Percentiles rank a stretch among this genome's conserved stretches.
Evolutionary conservation across 2,329 filamentous ascomycete genomes (phyloP).

Genomic region (Fusarium xyrophilum): DNA sequence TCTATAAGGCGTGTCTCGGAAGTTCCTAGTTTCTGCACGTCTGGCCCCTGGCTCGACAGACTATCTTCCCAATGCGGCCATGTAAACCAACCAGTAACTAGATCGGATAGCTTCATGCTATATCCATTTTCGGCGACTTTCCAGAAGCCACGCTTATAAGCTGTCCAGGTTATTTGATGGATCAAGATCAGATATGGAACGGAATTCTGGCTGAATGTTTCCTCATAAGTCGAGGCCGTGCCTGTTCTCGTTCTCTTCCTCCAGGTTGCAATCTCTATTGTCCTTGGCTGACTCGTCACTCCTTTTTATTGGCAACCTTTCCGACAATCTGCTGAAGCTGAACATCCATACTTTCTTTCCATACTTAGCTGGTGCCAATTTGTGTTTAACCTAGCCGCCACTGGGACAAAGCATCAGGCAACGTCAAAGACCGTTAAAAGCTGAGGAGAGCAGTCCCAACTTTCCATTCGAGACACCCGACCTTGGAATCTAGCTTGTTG

Average conservation of each 20-base stretch:
- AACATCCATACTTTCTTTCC: neutral
- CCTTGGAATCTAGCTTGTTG: neutral
- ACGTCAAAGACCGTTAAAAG: neutral
- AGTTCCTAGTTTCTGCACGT: neutral
- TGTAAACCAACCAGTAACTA: constrained; percentile 3
- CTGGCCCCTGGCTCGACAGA: neutral
- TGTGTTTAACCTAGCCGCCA: neutral
- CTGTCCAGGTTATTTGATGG: neutral
- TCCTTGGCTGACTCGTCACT: neutral
- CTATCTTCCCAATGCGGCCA: constrained; percentile 24
- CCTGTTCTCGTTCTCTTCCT: neutral
- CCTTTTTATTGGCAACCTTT: neutral
- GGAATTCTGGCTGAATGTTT: neutral
- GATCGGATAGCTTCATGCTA: constrained; percentile 1
- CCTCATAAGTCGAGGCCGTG: constrained; percentile 5
- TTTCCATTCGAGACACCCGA: neutral
- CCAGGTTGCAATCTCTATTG: neutral
- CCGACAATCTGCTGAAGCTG: neutral
- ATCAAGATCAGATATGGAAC: neutral
- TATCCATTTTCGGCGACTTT: constrained; percentile 20
- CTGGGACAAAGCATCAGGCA: neutral
- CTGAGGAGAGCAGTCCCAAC: neutral
- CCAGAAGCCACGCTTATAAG: constrained; percentile 9
- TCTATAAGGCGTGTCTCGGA: neutral
- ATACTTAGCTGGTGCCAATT: neutral